Evolutionary conservation across 495 filamentous ascomycete species (phyloP), one percentile per base, ranked within the genome.

Genomic region (Aspergillus bridgeri): DNA sequence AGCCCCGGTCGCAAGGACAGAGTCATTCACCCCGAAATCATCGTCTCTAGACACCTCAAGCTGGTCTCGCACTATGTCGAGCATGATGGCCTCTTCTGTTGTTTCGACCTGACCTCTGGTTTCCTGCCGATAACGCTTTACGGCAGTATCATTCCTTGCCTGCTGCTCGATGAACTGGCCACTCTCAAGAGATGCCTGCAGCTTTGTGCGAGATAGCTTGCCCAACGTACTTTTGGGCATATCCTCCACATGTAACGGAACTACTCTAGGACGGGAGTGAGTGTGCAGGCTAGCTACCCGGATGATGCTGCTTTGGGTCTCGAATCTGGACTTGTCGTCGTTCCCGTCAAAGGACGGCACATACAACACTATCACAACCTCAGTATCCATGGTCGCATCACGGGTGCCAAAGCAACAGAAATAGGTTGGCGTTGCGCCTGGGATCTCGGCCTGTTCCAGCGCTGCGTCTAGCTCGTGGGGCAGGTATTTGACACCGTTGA

Each of bases 401-500:
- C 71, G 63, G 19, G 67, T 59, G 0, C 69, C 52, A 56, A 81
- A 78, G 53, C 57, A 57, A 5, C 67, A 65, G 3, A 56, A 62
- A 50, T 58, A 72, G 3, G 58, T 57, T 15, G 65, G 69, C 1
- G 58, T 62, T 9, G 68, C 7, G 11, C 69, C 73, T 15, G 62
- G 54, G 27, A 79, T 61, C 5, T 57, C 23, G 5, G 68, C 71
- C 20, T 71, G 53, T n/a, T 82, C 78, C 2, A 84, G 57, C 0
- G 72, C 68, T 2, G 60, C 48, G 48, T 82, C 72, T 3, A 83
- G 66, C 22, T 79, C 75, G 19, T 72, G 59, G 0, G 77, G 68
- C 21, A 56, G 48, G 48, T 75, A 69, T 6, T 83, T 84, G 51
- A 82, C 70, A 0, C 80, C 78, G 53, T 84, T 83, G 65, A 83